phyloP scores from a whole-genome alignment of 202 grass and related monocot genomes.

The Zoysia matrella region DNA sequence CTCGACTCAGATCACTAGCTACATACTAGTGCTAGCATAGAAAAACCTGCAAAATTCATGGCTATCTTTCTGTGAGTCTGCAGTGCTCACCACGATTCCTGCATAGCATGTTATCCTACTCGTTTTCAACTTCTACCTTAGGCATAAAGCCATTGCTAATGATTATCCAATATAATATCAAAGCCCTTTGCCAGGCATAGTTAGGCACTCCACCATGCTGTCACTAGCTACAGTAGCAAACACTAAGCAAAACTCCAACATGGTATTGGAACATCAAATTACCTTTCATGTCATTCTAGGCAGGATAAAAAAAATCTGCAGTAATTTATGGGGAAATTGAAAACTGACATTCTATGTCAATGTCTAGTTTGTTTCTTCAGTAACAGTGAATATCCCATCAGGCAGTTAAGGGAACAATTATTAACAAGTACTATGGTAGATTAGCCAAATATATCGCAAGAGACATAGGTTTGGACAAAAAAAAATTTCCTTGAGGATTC shows the following conservation, averaged over 20 bases:
- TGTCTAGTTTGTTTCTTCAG: no score
- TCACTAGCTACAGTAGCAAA: background rate
- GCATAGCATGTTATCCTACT: constrained; percentile 21
- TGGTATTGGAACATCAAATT: constrained; percentile 24
- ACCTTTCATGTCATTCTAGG: constrained; percentile 38
- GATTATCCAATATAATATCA: constrained; percentile 17
- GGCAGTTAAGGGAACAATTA: no score
- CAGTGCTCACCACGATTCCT: constrained; percentile 28
- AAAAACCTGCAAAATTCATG: constrained; percentile 35
- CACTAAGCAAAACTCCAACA: background rate
- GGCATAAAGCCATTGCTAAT: constrained; percentile 9
- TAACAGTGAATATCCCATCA: no score
- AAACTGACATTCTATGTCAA: background rate
- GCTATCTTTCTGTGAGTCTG: constrained; percentile 14
- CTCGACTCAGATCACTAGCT: constrained; percentile 19
- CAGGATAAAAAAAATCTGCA: constrained; percentile 7
- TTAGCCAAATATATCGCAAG: no score
- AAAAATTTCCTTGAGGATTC: background rate
- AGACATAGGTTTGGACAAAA: background rate
- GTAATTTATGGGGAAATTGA: background rate
- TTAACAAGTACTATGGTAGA: no score
- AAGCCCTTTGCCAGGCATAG: constrained; percentile 26
- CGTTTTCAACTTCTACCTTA: constrained; percentile 8
- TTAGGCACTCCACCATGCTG: constrained; percentile 20
- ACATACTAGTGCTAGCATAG: constrained; percentile 11